Evolutionary conservation across 2,329 filamentous ascomycete species (phyloP).

Genomic region (Pseudogymnoascus sp.): DNA sequence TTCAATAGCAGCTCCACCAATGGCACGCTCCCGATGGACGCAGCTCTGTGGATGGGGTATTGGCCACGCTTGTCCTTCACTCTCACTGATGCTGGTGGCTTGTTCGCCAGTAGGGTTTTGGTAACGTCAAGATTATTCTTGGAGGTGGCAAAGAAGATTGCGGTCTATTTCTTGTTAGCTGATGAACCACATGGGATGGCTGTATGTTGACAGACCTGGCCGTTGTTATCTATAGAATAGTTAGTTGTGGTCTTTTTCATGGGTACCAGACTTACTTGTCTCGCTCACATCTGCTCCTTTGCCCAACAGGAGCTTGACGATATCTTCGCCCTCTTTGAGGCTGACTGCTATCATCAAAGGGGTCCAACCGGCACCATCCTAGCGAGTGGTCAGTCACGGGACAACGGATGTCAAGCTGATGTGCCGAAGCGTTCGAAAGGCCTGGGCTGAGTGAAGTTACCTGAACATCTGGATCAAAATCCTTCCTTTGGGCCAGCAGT

Average conservation of each 20-base stretch:
- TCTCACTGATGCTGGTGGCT: slow-evolving; percentile 63
- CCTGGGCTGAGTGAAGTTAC: slow-evolving; percentile 34
- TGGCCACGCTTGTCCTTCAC: slow-evolving; percentile 83
- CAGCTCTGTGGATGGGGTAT: slow-evolving; percentile 82
- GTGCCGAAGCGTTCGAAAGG: neutral
- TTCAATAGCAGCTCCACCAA: slow-evolving; percentile 75
- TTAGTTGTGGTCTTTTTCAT: neutral
- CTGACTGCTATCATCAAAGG: slow-evolving; percentile 76
- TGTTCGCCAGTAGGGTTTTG: slow-evolving; percentile 64
- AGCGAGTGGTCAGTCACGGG: neutral
- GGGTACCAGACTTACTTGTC: slow-evolving; percentile 46
- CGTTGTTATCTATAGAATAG: slow-evolving; percentile 46
- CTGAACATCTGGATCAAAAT: slow-evolving; percentile 78
- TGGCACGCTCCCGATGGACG: slow-evolving; percentile 80
- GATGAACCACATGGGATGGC: neutral
- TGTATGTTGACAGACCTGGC: slow-evolving; percentile 43
- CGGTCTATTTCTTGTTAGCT: slow-evolving; percentile 49
- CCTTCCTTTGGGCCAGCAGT: slow-evolving; percentile 59
- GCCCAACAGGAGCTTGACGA: slow-evolving; percentile 59
- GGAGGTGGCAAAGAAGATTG: slow-evolving; percentile 83
- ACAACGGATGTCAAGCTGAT: neutral
- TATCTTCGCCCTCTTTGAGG: slow-evolving; percentile 60
- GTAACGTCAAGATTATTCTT: slow-evolving; percentile 82
- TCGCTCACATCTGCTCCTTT: slow-evolving; percentile 66
- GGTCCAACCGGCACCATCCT: slow-evolving; percentile 76